Base-by-base conservation (phyloP, 306 rosid species). In the Cucurbita argyrosperma region DNA sequence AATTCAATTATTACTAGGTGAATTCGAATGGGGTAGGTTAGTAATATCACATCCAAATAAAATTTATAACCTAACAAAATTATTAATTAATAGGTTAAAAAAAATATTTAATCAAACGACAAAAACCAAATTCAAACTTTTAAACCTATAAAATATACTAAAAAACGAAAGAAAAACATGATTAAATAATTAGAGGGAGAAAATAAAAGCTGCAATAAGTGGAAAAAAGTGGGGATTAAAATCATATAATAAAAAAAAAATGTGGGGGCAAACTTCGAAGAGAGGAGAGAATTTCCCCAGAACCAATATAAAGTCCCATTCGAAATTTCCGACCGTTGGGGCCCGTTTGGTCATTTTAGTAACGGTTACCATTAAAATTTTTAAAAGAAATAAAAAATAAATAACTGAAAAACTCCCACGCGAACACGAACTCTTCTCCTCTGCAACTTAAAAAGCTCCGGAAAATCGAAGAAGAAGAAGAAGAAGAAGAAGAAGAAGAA, bases 251-350 rank as follows among this genome's bases (percentile, higher is more conserved):
- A 52, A 30, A 35, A 35, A 35, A 35, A 71, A 77, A 64, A 72
- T 76, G 12, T 23, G 30, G 39, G 39, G 64, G 5, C 74, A 80
- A 73, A 66, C 56, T 77, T 70, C 38, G 7, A 23, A 15, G 23
- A 23, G 73, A 61, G 5, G 18, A 5, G 50, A 21, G 10, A 40
- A 62, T n/a, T n/a, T 64, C 52, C 16, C 43, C 14, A 53, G 15
- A 54, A 54, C 59, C 54, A 50, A 50, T 1, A 4, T 14, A 38
- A 68, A 64, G 42, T 62, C 38, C 19, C 79, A 77, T 91, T 91
- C 93, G 90, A 91, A 89, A 67, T 84, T 82, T 88, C 74, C 57
- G 91, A 92, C 96, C 98, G 96, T 92, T 92, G 83, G 86, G 86
- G 66, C 84, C 95, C 84, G 87, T 84, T 76, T 71, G 42, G 82